Evolutionary conservation across 805 yeast genomes (phyloP).

Genomic region (Candida yuanshanica): DNA sequence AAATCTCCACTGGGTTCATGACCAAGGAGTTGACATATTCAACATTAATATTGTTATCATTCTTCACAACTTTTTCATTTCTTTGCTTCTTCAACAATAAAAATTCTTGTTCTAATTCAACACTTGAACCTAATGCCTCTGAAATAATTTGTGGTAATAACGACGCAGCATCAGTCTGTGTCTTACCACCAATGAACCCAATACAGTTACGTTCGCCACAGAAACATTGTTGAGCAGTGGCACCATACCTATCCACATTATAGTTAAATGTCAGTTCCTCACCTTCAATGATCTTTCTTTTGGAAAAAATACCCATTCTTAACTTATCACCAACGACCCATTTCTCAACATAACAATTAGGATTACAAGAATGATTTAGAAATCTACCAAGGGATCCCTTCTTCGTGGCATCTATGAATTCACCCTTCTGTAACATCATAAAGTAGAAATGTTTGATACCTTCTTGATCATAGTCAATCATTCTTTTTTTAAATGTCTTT

Average conservation of each 20-base stretch:
- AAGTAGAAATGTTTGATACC: conserved; percentile 82
- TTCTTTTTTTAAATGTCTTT: conserved; percentile 62
- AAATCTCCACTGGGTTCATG: conserved; percentile 39
- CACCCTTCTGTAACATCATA: conserved; percentile 91
- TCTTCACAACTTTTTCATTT: conserved; percentile 41
- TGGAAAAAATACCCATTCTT: conserved; percentile 93
- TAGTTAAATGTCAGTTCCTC: conserved; percentile 84
- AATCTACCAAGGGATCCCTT: conserved; percentile 88
- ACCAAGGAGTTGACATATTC: conserved; percentile 58
- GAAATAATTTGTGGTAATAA: conserved; percentile 76
- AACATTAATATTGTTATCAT: conserved; percentile 54
- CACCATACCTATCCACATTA: conserved; percentile 95
- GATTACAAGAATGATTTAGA: conserved; percentile 92
- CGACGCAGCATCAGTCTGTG: conserved; percentile 89
- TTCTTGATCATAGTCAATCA: conserved; percentile 64
- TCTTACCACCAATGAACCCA: conserved; percentile 93
- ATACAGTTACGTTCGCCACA: conserved; percentile 92
- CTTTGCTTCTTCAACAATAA: conserved; percentile 49
- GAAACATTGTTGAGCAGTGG: conserved; percentile 88
- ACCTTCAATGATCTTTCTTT: conserved; percentile 60
- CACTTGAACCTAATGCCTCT: conserved; percentile 77
- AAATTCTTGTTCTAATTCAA: conserved; percentile 67
- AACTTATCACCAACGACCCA: conserved; percentile 93
- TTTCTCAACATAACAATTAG: conserved; percentile 92
- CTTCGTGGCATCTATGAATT: conserved; percentile 90